A percentile compares a stretch with the other conserved stretches of the same genome.
phyloP scores from a whole-genome alignment of 2,329 filamentous ascomycete species.

The Fusarium fracticaudum region DNA sequence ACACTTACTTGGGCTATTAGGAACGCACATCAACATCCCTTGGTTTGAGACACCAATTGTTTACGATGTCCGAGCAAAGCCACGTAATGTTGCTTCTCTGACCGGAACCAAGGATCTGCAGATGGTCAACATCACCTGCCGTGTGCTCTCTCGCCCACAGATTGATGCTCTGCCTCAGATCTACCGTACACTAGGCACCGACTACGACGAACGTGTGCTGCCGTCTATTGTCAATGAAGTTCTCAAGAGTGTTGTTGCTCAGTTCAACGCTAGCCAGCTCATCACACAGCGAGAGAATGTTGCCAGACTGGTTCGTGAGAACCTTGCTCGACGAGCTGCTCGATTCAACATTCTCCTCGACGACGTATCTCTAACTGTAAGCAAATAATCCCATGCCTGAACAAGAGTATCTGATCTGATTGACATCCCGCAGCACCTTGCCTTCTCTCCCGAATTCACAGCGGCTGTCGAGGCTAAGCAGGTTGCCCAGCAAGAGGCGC shows the following conservation, averaged over 20 bases:
- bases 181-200: slow-evolving; percentile 92
- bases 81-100: slow-evolving; percentile 93
- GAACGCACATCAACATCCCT: slow-evolving; percentile 91
- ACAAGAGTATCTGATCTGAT: neutral
- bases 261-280: slow-evolving; percentile 98
- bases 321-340: slow-evolving; percentile 88
- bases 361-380: slow-evolving; percentile 94
- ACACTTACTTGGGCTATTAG: slow-evolving; percentile 54
- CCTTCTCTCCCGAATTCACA: slow-evolving; percentile 78
- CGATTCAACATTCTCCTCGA: slow-evolving; percentile 98
- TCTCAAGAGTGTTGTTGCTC: slow-evolving; percentile 96
- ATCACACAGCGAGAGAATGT: slow-evolving; percentile 99
- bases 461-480: slow-evolving; percentile 79
- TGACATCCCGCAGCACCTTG: slow-evolving; percentile 64
- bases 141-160: slow-evolving; percentile 92
- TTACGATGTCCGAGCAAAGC: slow-evolving; percentile 98
- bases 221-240: slow-evolving; percentile 99
- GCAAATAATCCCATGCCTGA: slow-evolving; percentile 40
- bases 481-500: slow-evolving; percentile 89
- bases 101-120: slow-evolving; percentile 99
- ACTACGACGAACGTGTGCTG: slow-evolving; percentile 96
- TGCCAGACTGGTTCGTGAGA: slow-evolving; percentile 88
- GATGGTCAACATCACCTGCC: slow-evolving; percentile 99
- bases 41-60: slow-evolving; percentile 98
- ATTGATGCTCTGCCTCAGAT: slow-evolving; percentile 93